These are phyloP conservation scores for Podaxis sp. DNA, from an alignment of 768 basidiomycete genomes.

Conservation along the genomic window DNA sequence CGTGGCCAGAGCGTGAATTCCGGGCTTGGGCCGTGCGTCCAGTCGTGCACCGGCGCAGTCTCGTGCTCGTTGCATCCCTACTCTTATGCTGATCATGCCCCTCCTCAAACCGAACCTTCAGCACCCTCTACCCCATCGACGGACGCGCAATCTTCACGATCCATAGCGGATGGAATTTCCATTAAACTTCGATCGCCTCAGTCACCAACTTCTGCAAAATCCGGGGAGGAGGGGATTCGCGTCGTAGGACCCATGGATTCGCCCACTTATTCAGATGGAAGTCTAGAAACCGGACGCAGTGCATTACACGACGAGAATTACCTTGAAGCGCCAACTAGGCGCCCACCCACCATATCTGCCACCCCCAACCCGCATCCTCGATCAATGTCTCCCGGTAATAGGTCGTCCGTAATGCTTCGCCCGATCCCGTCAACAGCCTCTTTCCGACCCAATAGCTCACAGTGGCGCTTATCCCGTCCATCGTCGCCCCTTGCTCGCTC, in stretches of 20 bases:
- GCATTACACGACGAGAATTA: neutral
- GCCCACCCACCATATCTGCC: neutral
- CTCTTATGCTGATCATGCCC: conserved; percentile 6
- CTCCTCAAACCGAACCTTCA: conserved; percentile 4
- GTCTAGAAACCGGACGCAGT: neutral
- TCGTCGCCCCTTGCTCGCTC: neutral
- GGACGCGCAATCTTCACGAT: conserved; percentile 7
- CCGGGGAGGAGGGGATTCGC: neutral
- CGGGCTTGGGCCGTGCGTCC: neutral
- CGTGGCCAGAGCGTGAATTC: too few species aligned
- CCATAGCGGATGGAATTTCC: neutral
- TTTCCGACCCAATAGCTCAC: neutral
- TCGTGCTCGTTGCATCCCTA: conserved; percentile 17
- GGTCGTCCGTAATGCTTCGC: neutral
- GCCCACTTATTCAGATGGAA: neutral
- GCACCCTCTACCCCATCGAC: conserved; percentile 5
- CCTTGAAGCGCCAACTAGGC: neutral
- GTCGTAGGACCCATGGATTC: neutral
- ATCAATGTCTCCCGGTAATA: neutral
- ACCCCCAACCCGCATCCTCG: neutral
- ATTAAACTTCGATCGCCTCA: neutral
- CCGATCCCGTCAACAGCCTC: neutral
- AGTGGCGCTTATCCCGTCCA: neutral
- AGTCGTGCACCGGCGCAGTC: neutral
- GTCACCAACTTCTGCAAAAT: neutral